Conservation (phyloP, 2,329 filamentous ascomycete genomes). For the Microdochium bolleyi region DNA sequence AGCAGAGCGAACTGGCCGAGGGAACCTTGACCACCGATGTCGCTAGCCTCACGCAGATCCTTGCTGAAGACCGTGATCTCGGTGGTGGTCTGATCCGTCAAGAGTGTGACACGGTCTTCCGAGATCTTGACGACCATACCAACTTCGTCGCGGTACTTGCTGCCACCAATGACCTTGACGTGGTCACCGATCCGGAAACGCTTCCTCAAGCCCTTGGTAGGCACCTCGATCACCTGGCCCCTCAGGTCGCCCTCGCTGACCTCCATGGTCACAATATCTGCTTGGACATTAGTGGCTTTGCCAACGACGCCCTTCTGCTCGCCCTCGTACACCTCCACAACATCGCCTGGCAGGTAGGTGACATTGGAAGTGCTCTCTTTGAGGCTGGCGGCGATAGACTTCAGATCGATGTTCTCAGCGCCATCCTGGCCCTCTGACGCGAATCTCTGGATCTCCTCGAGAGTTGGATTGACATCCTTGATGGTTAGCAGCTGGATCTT, state of each 20-base stretch:
- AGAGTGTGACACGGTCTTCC: constrained; percentile 83
- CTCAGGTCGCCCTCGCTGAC: constrained; percentile 76
- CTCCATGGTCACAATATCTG: constrained; percentile 83
- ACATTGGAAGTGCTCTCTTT: constrained; percentile 77
- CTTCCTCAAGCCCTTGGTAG: constrained; percentile 86
- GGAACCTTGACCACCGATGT: constrained; percentile 77
- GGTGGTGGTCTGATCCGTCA: constrained; percentile 86
- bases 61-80: constrained; percentile 98
- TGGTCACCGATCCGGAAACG: constrained; percentile 90
- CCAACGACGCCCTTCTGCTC: constrained; percentile 90
- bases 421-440: constrained; percentile 84
- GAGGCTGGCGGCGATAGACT: constrained; percentile 80
- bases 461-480: constrained; percentile 82
- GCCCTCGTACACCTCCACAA: constrained; percentile 93
- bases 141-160: constrained; percentile 88
- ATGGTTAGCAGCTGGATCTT: constrained; percentile 81
- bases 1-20: constrained; percentile 88
- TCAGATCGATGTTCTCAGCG: constrained; percentile 86
- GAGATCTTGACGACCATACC: constrained; percentile 94
- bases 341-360: constrained; percentile 84
- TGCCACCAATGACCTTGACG: constrained; percentile 96
- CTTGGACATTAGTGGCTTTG: constrained; percentile 76
- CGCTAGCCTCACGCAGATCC: constrained; percentile 86
- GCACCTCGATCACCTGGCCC: constrained; percentile 85
- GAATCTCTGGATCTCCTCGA: constrained; percentile 95